A percentile compares a stretch with the other conserved stretches of the same genome.
These are phyloP conservation scores for Neurospora sp. DNA, from an alignment of 495 filamentous ascomycete genomes.

Conservation along the genomic window DNA sequence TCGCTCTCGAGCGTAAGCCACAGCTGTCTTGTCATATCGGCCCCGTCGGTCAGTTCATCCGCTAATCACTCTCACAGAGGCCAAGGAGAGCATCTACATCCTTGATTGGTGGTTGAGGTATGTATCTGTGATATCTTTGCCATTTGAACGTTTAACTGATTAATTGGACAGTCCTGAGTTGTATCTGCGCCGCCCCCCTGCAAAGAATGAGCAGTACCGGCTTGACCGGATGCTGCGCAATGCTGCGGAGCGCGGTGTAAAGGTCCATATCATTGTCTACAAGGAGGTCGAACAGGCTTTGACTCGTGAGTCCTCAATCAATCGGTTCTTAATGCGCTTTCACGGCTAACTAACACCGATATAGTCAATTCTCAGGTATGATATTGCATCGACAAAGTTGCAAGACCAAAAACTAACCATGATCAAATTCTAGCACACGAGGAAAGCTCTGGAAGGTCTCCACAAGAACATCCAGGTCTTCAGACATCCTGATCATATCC, in stretches of 20 bases:
- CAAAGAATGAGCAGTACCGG: constrained; percentile 73
- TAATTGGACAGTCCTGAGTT: constrained; percentile 53
- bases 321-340: background rate
- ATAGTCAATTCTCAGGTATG: constrained; percentile 55
- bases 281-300: constrained; percentile 86
- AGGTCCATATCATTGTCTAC: constrained; percentile 86
- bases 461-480: constrained; percentile 89
- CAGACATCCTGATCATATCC: constrained; percentile 82
- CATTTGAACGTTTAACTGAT: constrained; percentile 1
- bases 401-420: background rate
- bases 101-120: constrained; percentile 83
- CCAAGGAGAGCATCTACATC: constrained; percentile 81
- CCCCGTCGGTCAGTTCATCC: background rate
- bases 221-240: constrained; percentile 81
- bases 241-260: constrained; percentile 80
- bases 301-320: constrained; percentile 53
- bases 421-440: constrained; percentile 54
- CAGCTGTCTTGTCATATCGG: background rate
- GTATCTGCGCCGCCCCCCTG: constrained; percentile 78
- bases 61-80: constrained; percentile 37
- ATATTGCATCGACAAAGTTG: background rate
- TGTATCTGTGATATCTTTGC: background rate
- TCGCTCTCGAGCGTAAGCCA: constrained; percentile 57
- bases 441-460: constrained; percentile 64
- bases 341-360: background rate